Evolutionary conservation across 2,329 filamentous ascomycete species (phyloP).

Genomic region (Phialophora macrospora): DNA sequence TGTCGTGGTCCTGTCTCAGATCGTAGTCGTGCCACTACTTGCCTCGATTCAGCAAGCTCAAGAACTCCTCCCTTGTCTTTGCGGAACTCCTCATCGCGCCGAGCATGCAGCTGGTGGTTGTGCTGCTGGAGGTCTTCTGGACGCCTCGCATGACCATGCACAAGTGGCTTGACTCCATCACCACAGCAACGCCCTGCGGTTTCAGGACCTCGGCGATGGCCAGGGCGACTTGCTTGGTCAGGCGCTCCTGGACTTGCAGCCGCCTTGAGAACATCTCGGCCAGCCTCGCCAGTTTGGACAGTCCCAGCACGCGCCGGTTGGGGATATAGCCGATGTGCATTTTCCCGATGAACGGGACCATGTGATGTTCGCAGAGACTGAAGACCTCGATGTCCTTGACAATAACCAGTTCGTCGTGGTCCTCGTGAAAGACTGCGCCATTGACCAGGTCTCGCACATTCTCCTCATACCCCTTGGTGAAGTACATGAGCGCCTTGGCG

Average conservation of each 20-base stretch:
- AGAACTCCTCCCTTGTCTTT: slow-evolving; percentile 94
- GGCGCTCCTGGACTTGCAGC: slow-evolving; percentile 91
- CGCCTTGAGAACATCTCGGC: slow-evolving; percentile 95
- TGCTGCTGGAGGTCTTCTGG: slow-evolving; percentile 82
- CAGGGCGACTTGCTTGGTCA: slow-evolving; percentile 94
- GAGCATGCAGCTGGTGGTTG: slow-evolving; percentile 96
- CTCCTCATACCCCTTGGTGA: slow-evolving; percentile 96
- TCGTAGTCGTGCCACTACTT: not conserved
- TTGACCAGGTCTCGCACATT: slow-evolving; percentile 92
- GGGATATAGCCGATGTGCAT: slow-evolving; percentile 99
- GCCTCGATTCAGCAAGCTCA: slow-evolving; percentile 71
- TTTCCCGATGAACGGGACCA: slow-evolving; percentile 96
- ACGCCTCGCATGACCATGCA: slow-evolving; percentile 99
- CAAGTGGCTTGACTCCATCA: slow-evolving; percentile 94
- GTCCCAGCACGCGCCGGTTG: slow-evolving; percentile 84
- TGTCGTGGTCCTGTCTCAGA: not conserved
- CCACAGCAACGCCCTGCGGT: slow-evolving; percentile 92
- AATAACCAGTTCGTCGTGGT: slow-evolving; percentile 96
- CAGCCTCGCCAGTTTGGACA: slow-evolving; percentile 93
- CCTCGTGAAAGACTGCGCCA: slow-evolving; percentile 91
- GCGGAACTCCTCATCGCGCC: slow-evolving; percentile 90
- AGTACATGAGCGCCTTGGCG: slow-evolving; percentile 91
- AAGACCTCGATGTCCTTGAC: slow-evolving; percentile 97
- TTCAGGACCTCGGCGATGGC: slow-evolving; percentile 91
- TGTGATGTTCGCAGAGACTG: slow-evolving; percentile 93